Conservation (phyloP, 2,329 filamentous ascomycete species). For the Rhynchosporium agropyri region DNA sequence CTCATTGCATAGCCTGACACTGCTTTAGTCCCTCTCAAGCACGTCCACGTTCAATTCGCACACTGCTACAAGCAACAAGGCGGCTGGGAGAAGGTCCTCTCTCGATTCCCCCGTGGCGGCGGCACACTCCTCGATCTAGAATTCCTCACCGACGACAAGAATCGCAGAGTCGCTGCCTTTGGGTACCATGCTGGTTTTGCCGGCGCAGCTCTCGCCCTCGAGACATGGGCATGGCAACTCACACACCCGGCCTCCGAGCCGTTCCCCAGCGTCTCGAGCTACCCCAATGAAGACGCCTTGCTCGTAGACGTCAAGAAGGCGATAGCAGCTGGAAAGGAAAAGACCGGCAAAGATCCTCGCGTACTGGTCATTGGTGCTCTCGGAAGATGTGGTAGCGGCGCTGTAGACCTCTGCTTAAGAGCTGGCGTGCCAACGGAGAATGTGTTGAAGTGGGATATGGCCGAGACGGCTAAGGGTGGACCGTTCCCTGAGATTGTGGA, state of each 20-base stretch:
- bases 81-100: conserved; percentile 79
- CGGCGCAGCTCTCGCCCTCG: conserved; percentile 69
- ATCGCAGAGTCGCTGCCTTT: conserved; percentile 66
- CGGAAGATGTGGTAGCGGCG: conserved; percentile 83
- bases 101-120: conserved; percentile 74
- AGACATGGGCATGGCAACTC: conserved; percentile 84
- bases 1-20: conserved; percentile 1
- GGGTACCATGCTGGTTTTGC: conserved; percentile 76
- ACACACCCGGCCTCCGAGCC: conserved; percentile 66
- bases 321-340: conserved; percentile 66
- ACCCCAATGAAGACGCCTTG: conserved; percentile 74
- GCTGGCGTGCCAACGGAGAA: conserved; percentile 71
- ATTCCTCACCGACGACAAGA: conserved; percentile 75
- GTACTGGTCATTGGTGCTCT: conserved; percentile 83
- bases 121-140: conserved; percentile 84
- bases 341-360: conserved; percentile 68
- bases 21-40: conserved; percentile 62
- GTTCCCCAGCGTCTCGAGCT: conserved; percentile 67
- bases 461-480: conserved; percentile 70
- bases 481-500: conserved; percentile 80
- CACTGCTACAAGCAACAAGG: conserved; percentile 78
- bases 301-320: conserved; percentile 74
- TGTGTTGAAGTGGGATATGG: conserved; percentile 73
- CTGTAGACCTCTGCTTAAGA: conserved; percentile 76
- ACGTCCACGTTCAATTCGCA: conserved; percentile 72